Evolutionary conservation across 805 yeast genomes (phyloP).

Genomic region (Saccharomyces kudriavzevii): DNA sequence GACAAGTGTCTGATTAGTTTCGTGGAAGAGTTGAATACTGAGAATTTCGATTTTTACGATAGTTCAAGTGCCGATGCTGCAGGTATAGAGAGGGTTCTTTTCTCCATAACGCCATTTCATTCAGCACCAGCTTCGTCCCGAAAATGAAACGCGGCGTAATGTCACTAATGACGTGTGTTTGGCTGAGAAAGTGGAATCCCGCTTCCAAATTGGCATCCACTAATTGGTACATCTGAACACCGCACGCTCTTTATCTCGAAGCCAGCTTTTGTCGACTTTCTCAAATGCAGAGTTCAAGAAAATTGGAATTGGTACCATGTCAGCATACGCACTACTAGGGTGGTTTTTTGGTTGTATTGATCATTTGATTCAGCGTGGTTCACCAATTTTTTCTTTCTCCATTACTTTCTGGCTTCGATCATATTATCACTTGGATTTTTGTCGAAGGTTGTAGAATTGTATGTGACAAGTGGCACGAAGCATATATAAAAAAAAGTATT

Average conservation of each 20-base stretch:
- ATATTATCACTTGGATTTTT: background rate
- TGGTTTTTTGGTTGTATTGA: background rate
- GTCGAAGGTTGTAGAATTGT: background rate
- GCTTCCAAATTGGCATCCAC: constrained; percentile 3
- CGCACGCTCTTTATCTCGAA: background rate
- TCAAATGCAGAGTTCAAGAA: background rate
- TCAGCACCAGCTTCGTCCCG: background rate
- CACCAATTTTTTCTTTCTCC: constrained; percentile 1
- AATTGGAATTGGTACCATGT: background rate
- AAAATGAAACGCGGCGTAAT: background rate
- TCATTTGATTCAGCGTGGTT: background rate
- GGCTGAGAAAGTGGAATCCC: constrained; percentile 2
- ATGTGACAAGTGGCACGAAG: background rate
- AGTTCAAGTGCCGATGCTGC: constrained; percentile 2
- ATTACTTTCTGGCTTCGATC: constrained; percentile 2
- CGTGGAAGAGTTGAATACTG: background rate
- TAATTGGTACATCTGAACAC: background rate
- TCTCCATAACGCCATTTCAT: background rate
- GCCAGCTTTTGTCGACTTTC: background rate
- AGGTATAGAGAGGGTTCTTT: background rate
- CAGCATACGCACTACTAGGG: background rate
- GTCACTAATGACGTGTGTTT: background rate
- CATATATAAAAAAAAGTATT: constrained; percentile 2
- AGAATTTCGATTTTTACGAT: background rate
- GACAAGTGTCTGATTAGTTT: constrained; percentile 9